phyloP scores from a whole-genome alignment of 805 yeast species.

The Saccharomycopsis malanga region DNA sequence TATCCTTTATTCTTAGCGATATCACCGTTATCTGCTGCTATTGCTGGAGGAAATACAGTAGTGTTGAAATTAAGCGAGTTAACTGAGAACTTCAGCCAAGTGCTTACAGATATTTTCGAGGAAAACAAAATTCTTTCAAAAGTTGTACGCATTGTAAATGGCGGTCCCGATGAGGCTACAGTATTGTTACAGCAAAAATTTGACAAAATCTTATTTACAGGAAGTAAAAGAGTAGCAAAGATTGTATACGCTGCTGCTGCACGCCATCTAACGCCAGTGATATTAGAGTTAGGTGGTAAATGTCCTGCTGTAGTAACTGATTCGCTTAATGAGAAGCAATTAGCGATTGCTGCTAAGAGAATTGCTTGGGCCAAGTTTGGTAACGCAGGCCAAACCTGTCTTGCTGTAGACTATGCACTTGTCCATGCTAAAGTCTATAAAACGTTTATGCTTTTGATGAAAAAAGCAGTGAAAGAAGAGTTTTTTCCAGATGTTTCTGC shows the following conservation, averaged over 20 bases:
- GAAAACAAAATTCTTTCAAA: slow-evolving; percentile 44
- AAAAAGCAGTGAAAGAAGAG: slow-evolving; percentile 35
- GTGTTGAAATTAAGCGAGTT: slow-evolving; percentile 71
- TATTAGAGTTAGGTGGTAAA: slow-evolving; percentile 88
- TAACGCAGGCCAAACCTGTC: slow-evolving; percentile 88
- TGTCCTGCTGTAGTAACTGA: slow-evolving; percentile 66
- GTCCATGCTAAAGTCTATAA: slow-evolving; percentile 55
- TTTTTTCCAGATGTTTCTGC: slow-evolving; percentile 38
- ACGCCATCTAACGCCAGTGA: slow-evolving; percentile 70
- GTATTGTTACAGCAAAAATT: slow-evolving; percentile 54
- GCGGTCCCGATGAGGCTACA: slow-evolving; percentile 41
- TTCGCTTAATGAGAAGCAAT: slow-evolving; percentile 27
- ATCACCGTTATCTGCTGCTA: slow-evolving; percentile 66
- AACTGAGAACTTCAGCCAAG: slow-evolving; percentile 52
- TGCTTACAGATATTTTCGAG: slow-evolving; percentile 49
- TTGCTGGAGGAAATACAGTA: slow-evolving; percentile 81
- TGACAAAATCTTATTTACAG: slow-evolving; percentile 85
- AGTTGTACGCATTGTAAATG: slow-evolving; percentile 55
- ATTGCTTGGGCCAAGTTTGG: slow-evolving; percentile 70
- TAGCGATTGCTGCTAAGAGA: slow-evolving; percentile 45
- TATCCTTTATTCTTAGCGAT: slow-evolving; percentile 64
- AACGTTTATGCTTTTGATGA: slow-evolving; percentile 39
- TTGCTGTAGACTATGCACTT: slow-evolving; percentile 76
- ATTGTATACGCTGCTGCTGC: slow-evolving; percentile 78
- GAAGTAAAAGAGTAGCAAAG: slow-evolving; percentile 68